Evolutionary conservation across 805 yeast species (phyloP).

Genomic region (Hermanozyma aechmeae): DNA sequence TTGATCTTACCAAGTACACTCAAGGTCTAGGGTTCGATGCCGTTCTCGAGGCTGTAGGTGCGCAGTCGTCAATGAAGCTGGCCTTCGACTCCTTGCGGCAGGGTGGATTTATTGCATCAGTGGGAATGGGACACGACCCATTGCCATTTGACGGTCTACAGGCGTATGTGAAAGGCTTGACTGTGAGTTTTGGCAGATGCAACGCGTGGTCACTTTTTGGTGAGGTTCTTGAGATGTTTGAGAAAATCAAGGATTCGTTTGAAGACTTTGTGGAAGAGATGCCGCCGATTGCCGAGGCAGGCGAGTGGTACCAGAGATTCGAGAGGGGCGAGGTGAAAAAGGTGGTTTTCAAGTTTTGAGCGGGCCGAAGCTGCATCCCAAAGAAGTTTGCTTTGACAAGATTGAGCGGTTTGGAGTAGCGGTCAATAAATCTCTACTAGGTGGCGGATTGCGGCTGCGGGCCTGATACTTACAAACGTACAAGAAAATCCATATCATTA

Average conservation of each 20-base stretch:
- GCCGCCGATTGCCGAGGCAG: conserved; percentile 35
- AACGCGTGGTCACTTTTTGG: conserved; percentile 49
- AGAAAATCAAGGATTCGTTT: conserved; percentile 33
- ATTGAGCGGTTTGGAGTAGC: no score
- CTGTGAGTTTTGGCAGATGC: conserved; percentile 55
- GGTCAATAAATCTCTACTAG: no score
- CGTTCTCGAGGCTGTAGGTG: conserved; percentile 53
- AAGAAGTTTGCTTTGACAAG: no score
- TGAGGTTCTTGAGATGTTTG: conserved; percentile 43
- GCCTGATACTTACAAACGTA: no score
- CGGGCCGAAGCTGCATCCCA: no score
- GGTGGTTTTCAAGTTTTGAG: conserved; percentile 35
- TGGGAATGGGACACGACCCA: conserved; percentile 53
- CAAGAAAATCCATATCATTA: no score
- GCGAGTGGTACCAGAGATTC: conserved; percentile 40
- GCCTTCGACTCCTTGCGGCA: conserved; percentile 48
- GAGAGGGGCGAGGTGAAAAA: conserved; percentile 47
- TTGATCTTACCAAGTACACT: conserved; percentile 24
- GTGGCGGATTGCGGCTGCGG: no score
- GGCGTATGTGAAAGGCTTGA: conserved; percentile 47
- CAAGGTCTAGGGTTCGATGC: conserved; percentile 49
- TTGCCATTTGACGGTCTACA: conserved; percentile 50
- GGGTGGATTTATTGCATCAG: conserved; percentile 47
- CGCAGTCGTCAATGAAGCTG: conserved; percentile 38
- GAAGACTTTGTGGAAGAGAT: conserved; percentile 43